Base-by-base conservation (phyloP, 305 asterid genomes). In the Rubia occidens region DNA sequence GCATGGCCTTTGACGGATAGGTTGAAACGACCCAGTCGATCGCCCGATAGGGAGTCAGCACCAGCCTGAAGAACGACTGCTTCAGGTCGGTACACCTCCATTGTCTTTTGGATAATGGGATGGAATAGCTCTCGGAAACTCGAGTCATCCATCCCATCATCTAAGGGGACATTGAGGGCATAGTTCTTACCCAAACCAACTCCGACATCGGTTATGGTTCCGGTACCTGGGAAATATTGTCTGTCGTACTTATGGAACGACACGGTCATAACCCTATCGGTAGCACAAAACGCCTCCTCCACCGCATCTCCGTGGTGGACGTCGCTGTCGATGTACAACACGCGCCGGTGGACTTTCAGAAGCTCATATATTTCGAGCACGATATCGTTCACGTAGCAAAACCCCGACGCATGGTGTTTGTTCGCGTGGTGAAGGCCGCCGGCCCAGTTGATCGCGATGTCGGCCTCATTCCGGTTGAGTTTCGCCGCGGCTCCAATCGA, bases 291-390 rank as follows among this genome's bases (percentile, higher is more conserved):
- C 45, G 96, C 95, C 80, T 91, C 97, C 84, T 90, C 97, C 43
- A 90, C 97, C 45, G 95, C 97, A 69, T 90, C 97, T 32, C 97
- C 97, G 65, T 90, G 96, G 82, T 90, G 97, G 70, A 90, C 83
- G 79, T 90, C 96, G 60, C 88, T 90, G 80, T 90, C 96, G 44
- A 90, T 73, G 71, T 90, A 90, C 43, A 88, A 78, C 13, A 90
- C 96, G 17, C 96, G 90, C 97, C 68, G 75, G 56, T 86, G 91
- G 18, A 82, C 75, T 75, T 86, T 86, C 60, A 86, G 87, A 44
- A 86, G 80, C 79, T 84, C 88, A 13, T 80, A 75, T 29, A 84
- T 82, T 49, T 87, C 88, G 1, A 86, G 79, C 35, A 86, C 91
- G 14, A 84, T 84, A 60, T 86, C 91, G 71, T 84, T 86, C 2